Evolutionary conservation across 441 rosid genomes (phyloP), one percentile per base, ranked within the genome.

Genomic region (Euphorbia schlechtendalii): DNA sequence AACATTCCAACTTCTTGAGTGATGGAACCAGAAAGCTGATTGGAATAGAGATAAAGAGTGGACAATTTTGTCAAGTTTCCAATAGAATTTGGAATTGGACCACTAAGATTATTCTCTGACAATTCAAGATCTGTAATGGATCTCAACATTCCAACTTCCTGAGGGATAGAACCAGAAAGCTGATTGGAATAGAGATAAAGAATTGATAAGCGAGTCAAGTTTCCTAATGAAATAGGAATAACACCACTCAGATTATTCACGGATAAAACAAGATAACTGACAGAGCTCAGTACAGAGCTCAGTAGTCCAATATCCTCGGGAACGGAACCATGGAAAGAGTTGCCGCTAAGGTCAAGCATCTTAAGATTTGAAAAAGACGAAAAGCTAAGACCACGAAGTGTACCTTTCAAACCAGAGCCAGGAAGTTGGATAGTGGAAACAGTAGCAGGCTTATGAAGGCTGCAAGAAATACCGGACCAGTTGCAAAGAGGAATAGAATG

Each of bases 401-500:
- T 45, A 45, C 60, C 60, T 56, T 27, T 56, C 40, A 56, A 28
- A 56, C 60, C n/a, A 56, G 17, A 56, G 28, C 11, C 21, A 5
- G 60, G 3, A 27, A 56, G n/a, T 11, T 18, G 28, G 8, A 56
- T 56, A 20, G 11, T 56, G 40, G 24, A 6, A n/a, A 56, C 60
- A 14, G 2, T 56, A 27, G 20, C 40, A 45, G 49, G 6, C 1
- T 45, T 45, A 45, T 45, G 49, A 45, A 14, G 30, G 30, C 30
- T 5, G n/a, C 49, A 45, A 5, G n/a, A 45, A 14, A 45, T 45
- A 14, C 49, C 49, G 6, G 49, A 45, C 49, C 49, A 45, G 5
- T 45, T 45, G 49, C 49, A 17, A 18, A 27, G 30, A 27, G 30
- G 30, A 27, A 4, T 27, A 27, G 30, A 27, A 27, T 1, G 30